Percentiles rank a stretch among this genome's conserved stretches.
Evolutionary conservation across 2,329 filamentous ascomycete species (phyloP).

Genomic region (Botryotinia calthae): DNA sequence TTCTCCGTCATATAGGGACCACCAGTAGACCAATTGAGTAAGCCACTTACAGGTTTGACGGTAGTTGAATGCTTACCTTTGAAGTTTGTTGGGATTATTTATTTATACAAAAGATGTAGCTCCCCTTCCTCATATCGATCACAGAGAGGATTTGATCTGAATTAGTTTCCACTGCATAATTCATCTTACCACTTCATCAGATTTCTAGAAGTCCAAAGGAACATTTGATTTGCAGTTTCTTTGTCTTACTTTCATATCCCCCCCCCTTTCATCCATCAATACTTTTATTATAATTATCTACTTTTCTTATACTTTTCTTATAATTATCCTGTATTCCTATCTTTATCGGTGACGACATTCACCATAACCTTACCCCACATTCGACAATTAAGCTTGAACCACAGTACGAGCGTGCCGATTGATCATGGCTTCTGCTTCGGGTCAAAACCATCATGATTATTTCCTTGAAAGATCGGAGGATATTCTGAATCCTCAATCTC

Average conservation of each 20-base stretch:
- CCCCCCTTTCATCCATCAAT: neutral
- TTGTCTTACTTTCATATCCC: neutral
- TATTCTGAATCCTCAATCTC: neutral
- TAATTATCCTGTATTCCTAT: neutral
- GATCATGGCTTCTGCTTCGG: conserved; percentile 9
- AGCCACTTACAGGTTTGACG: neutral
- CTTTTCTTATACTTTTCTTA: neutral
- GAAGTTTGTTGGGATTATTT: neutral
- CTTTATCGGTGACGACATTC: neutral
- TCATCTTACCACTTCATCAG: neutral
- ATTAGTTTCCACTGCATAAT: neutral
- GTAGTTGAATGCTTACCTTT: neutral
- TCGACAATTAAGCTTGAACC: neutral
- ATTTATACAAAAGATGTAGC: neutral
- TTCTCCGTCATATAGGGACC: neutral
- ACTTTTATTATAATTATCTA: neutral
- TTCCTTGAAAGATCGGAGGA: neutral
- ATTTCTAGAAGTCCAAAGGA: neutral
- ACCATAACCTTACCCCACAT: neutral
- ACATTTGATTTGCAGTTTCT: neutral
- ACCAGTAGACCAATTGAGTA: neutral
- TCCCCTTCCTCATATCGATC: neutral
- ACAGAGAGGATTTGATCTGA: too few species aligned
- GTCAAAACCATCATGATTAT: neutral
- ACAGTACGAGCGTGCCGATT: conserved; percentile 1